Evolutionary conservation across 2,329 filamentous ascomycete species (phyloP), one percentile per base, ranked within the genome.

Genomic region (Stachybotrys echinatus): DNA sequence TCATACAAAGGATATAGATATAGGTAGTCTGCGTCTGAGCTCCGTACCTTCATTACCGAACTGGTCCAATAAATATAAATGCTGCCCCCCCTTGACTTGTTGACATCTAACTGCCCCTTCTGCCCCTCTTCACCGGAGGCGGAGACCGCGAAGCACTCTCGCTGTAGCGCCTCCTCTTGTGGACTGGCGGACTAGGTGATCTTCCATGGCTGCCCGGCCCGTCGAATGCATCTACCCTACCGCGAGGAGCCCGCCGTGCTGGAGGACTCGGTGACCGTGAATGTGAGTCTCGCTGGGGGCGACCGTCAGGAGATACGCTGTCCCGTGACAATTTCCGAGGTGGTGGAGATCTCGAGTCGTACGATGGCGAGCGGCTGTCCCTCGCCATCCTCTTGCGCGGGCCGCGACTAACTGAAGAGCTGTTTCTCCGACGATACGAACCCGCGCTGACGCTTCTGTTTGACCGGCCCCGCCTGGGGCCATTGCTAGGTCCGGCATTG

Each of bases 381-480:
- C 54, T 55, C 44, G 48, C 55, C 21, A 50, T 42, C 40, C 55
- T 58, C 50, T 58, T 60, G 18, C 61, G 56, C 3, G 60, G 62
- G 14, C 52, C 60, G 23, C 57, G 59, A 50, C 65, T 65, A 20
- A 61, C 55, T 1, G 67, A 69, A 2, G 67, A 69, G 56, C 64
- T 69, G 51, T 66, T 68, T 31, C 65, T 61, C 21, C 60, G 31
- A 17, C 31, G 52, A 27, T 57, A 39, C 6, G 57, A 31, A 39
- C 48, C 50, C 12, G 57, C 51, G 23, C 54, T 50, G n/a, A n/a
- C n/a, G n/a, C n/a, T n/a, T n/a, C n/a, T n/a, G n/a, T n/a, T n/a
- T n/a, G n/a, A n/a, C n/a, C n/a, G n/a, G n/a, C n/a, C n/a, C n/a
- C n/a, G n/a, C n/a, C n/a, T n/a, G n/a, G n/a, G n/a, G n/a, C n/a